phyloP scores from a whole-genome alignment of 495 filamentous ascomycete genomes.

The Pyrenula aspistea region DNA sequence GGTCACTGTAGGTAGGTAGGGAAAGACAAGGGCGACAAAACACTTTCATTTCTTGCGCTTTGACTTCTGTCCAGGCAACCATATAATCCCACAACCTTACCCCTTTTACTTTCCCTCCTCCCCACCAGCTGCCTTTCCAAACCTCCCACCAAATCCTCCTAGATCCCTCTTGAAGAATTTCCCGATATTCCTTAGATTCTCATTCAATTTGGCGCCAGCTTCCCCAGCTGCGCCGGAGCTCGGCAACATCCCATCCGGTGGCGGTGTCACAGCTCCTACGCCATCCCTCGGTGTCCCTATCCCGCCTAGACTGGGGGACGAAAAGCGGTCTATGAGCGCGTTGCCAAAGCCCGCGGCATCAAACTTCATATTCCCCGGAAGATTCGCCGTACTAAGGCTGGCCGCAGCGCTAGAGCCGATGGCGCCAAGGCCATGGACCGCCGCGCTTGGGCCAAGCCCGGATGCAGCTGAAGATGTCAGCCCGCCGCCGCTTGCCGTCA shows the following conservation, averaged over 20 bases:
- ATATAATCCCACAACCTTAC: too few relatives aligned
- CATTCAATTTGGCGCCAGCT: constrained; percentile 57
- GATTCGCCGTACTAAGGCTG: constrained; percentile 27
- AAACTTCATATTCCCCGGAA: constrained; percentile 31
- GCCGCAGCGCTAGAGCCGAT: constrained; percentile 24
- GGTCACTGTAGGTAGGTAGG: too few relatives aligned
- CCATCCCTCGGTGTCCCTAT: constrained; percentile 9
- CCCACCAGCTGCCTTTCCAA: constrained; percentile 23
- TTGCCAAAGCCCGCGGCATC: constrained; percentile 64
- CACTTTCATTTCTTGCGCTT: too few relatives aligned
- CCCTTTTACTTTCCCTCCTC: background rate
- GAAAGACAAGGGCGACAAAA: too few relatives aligned
- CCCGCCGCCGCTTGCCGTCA: constrained; percentile 9
- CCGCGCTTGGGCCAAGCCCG: constrained; percentile 14
- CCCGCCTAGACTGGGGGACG: constrained; percentile 39
- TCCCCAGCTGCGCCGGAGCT: constrained; percentile 11
- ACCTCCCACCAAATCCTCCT: constrained; percentile 66
- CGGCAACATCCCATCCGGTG: constrained; percentile 13
- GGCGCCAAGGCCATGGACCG: constrained; percentile 25
- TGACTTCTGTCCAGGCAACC: too few relatives aligned
- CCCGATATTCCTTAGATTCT: constrained; percentile 87
- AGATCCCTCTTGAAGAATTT: constrained; percentile 92
- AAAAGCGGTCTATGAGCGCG: constrained; percentile 67
- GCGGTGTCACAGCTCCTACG: constrained; percentile 10
- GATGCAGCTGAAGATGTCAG: constrained; percentile 17